phyloP scores from a whole-genome alignment of 805 yeast species.

The Wickerhamia fluorescens region DNA sequence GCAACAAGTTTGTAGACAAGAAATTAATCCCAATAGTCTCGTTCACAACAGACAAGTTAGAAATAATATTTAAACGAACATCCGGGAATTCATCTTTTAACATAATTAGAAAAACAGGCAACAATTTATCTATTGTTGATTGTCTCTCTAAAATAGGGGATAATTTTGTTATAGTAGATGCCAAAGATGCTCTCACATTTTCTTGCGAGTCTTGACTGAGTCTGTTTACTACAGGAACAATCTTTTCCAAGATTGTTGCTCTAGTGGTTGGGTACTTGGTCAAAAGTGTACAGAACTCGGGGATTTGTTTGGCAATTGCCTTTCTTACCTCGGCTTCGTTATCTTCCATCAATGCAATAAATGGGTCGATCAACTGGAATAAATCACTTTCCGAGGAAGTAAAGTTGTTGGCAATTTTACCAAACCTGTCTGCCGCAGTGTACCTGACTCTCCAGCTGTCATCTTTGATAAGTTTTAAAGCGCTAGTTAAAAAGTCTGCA shows the following conservation, averaged over 20 bases:
- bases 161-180: conserved; percentile 77
- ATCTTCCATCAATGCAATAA: conserved; percentile 76
- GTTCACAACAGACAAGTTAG: conserved; percentile 85
- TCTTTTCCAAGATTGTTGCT: conserved; percentile 53
- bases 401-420: conserved; percentile 61
- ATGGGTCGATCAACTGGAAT: conserved; percentile 58
- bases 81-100: conserved; percentile 95
- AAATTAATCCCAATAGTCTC: conserved; percentile 90
- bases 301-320: conserved; percentile 87
- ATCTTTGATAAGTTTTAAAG: conserved; percentile 71
- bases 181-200: conserved; percentile 87
- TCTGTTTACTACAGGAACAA: conserved; percentile 77
- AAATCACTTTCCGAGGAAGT: conserved; percentile 49
- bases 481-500: conserved; percentile 54
- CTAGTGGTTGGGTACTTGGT: conserved; percentile 26
- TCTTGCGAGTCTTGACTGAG: conserved; percentile 89
- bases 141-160: conserved; percentile 84
- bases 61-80: conserved; percentile 88
- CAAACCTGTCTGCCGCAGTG: conserved; percentile 94
- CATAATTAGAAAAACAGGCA: conserved; percentile 90
- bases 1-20: conserved; percentile 79
- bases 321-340: conserved; percentile 95
- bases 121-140: conserved; percentile 67
- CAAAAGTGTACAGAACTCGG: conserved; percentile 58
- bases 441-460: conserved; percentile 98